A percentile compares a stretch with the other conserved stretches of the same genome.
These are phyloP conservation scores for Globisporangium spiculum DNA, from an alignment of 352 stramenopile species.

Conservation along the genomic window DNA sequence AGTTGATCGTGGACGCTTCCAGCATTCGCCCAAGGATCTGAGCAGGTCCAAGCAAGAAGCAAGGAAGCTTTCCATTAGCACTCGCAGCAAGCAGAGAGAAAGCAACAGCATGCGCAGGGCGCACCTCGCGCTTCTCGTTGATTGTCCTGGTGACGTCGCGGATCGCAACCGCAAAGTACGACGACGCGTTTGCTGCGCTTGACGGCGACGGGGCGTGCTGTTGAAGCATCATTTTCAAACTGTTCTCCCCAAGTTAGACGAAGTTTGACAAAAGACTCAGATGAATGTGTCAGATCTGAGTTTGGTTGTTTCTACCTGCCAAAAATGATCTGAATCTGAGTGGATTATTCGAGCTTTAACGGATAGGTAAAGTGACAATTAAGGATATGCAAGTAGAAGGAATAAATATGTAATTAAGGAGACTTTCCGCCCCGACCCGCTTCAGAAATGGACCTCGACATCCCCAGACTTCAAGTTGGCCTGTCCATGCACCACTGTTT, in stretches of 20 bases:
- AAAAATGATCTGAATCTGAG: neutral
- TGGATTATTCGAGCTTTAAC: neutral
- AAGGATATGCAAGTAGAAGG: neutral
- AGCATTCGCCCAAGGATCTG: slow-evolving; percentile 70
- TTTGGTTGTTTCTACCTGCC: no score
- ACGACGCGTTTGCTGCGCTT: neutral
- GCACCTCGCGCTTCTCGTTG: slow-evolving; percentile 66
- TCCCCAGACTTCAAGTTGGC: slow-evolving; percentile 9
- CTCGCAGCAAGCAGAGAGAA: neutral
- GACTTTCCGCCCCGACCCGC: neutral
- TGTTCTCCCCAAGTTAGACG: neutral
- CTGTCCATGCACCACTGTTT: neutral
- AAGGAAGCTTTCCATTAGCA: neutral
- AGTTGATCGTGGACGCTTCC: slow-evolving; percentile 54
- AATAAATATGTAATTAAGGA: neutral
- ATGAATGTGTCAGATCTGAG: neutral
- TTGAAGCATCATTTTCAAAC: neutral
- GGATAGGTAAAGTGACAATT: neutral
- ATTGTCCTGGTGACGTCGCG: slow-evolving; percentile 66
- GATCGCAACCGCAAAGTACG: slow-evolving; percentile 50
- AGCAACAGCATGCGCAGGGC: no score
- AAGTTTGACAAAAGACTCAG: neutral
- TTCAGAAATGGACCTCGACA: slow-evolving; percentile 8
- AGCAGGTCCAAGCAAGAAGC: neutral
- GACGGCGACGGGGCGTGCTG: neutral